phyloP scores from a whole-genome alignment of 495 filamentous ascomycete genomes.

The Annulohypoxylon bovei region DNA sequence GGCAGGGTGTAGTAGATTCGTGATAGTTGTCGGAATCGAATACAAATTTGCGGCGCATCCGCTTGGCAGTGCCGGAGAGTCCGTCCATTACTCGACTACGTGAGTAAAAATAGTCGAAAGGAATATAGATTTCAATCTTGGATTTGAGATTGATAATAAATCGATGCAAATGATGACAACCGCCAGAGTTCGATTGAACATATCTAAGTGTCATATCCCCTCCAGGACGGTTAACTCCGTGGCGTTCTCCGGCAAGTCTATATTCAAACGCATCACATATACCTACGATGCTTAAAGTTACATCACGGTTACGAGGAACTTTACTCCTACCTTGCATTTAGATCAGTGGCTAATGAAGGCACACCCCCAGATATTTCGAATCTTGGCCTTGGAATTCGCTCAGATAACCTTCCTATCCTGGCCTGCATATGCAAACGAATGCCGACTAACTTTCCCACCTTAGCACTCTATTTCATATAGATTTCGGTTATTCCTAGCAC shows the following conservation, averaged over 20 bases:
- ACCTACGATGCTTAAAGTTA: slow-evolving; percentile 5
- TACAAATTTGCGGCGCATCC: background rate
- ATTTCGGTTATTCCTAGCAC: background rate
- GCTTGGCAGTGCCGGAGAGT: background rate
- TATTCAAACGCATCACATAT: background rate
- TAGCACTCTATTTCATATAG: background rate
- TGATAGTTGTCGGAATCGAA: background rate
- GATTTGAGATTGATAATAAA: background rate
- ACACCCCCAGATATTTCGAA: background rate
- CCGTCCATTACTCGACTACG: background rate
- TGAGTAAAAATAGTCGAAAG: background rate
- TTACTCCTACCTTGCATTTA: background rate
- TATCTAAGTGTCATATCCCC: background rate
- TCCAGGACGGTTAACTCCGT: background rate
- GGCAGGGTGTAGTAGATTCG: too few species aligned
- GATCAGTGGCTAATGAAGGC: background rate
- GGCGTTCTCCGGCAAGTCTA: background rate
- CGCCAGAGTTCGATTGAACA: background rate
- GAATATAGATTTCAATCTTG: background rate
- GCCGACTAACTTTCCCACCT: background rate
- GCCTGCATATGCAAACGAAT: background rate
- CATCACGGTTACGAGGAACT: slow-evolving; percentile 23
- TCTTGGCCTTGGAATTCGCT: slow-evolving; percentile 11
- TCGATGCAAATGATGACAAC: background rate
- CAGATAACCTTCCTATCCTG: slow-evolving; percentile 33